Conservation (phyloP, 2,329 filamentous ascomycete species). For the Ceratocystis albifundus region DNA sequence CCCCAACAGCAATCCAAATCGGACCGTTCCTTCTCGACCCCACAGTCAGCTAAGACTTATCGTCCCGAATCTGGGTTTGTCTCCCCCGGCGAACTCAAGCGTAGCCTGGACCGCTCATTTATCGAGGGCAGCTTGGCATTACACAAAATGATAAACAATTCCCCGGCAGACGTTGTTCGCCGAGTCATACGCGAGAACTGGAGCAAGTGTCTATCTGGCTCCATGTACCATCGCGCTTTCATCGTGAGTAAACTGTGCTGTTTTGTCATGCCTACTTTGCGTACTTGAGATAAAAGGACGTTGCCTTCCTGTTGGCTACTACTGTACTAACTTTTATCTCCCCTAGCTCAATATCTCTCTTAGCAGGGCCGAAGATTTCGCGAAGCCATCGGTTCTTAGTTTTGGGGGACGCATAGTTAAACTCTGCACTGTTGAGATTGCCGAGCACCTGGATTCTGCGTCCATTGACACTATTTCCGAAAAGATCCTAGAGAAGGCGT, state of each 20-base stretch:
- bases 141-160: constrained; percentile 29
- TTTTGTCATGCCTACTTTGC: too few species aligned
- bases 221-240: constrained; percentile 38
- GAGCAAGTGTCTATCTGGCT: constrained; percentile 36
- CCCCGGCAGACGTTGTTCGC: constrained; percentile 33
- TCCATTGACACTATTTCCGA: constrained; percentile 39
- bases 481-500: constrained; percentile 41
- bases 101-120: not conserved
- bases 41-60: not conserved
- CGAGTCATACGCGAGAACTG: constrained; percentile 37
- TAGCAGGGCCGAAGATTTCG: constrained; percentile 29
- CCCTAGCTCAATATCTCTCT: constrained; percentile 2
- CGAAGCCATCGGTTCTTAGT: constrained; percentile 34
- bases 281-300: too few species aligned
- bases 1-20: not conserved
- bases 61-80: not conserved
- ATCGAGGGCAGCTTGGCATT: constrained; percentile 4
- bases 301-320: too few species aligned
- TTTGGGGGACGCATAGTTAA: constrained; percentile 38
- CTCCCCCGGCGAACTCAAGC: not conserved
- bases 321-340: not conserved
- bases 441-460: constrained; percentile 26
- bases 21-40: not conserved
- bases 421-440: constrained; percentile 34
- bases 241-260: constrained; percentile 31